A percentile compares a stretch with the other conserved stretches of the same genome.
phyloP scores from a whole-genome alignment of 2,329 filamentous ascomycete species.

The Sclerotinia borealis region DNA sequence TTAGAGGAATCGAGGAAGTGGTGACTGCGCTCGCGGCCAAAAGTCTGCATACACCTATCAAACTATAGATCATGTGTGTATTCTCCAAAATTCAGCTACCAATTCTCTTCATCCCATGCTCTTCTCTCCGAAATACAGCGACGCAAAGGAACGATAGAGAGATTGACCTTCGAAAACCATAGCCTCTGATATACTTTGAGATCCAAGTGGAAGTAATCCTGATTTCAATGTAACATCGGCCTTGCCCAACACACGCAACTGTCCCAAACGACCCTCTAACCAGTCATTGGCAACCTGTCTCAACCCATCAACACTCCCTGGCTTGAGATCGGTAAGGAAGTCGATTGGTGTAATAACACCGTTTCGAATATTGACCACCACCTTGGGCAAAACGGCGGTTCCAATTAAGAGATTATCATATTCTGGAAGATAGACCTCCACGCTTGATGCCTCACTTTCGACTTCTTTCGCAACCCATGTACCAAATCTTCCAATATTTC shows the following conservation, averaged over 20 bases:
- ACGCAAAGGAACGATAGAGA: constrained; percentile 58
- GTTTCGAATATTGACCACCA: constrained; percentile 72
- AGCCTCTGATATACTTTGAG: constrained; percentile 67
- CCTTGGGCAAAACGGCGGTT: constrained; percentile 65
- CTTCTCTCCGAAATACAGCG: constrained; percentile 57
- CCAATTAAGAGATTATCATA: constrained; percentile 74
- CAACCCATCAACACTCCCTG: constrained; percentile 71
- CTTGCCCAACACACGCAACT: constrained; percentile 66
- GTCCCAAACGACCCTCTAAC: constrained; percentile 69
- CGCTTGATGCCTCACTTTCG: constrained; percentile 64
- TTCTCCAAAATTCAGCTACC: constrained; percentile 13
- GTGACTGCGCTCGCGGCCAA: neutral
- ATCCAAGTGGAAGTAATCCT: constrained; percentile 73
- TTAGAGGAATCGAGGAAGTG: neutral
- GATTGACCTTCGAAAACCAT: constrained; percentile 78
- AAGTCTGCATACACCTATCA: constrained; percentile 18
- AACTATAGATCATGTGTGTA: constrained; percentile 15
- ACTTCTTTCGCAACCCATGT: constrained; percentile 77
- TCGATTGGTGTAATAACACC: constrained; percentile 73
- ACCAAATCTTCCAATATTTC: constrained; percentile 68
- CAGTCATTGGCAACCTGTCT: constrained; percentile 81
- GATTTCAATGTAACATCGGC: constrained; percentile 69
- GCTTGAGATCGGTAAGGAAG: constrained; percentile 67
- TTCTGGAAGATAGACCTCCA: constrained; percentile 76
- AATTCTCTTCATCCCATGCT: constrained; percentile 33